Evolutionary conservation across 1,284 basidiomycete species (phyloP).

Genomic region (Ustilago vetiveriae): DNA sequence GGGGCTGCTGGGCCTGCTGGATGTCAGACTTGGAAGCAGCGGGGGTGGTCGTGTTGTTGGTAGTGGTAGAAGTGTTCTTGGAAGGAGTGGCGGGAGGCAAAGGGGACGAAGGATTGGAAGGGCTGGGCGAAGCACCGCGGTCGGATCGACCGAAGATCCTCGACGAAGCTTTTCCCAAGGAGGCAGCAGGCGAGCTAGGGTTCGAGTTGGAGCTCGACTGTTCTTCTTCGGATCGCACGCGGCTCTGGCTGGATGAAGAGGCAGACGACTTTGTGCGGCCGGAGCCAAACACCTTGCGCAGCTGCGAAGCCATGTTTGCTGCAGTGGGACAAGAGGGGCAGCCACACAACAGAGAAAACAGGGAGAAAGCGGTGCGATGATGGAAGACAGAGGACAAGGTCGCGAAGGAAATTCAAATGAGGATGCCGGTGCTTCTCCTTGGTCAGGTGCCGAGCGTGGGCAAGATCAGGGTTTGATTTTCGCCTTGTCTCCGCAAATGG

Average conservation of each 20-base stretch:
- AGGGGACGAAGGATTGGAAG: conserved; percentile 27
- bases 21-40: conserved; percentile 2
- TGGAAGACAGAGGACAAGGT: conserved; percentile 16
- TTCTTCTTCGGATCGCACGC: conserved; percentile 28
- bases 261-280: conserved; percentile 45
- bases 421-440: neutral
- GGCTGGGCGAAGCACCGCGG: conserved; percentile 29
- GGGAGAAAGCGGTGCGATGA: conserved; percentile 9
- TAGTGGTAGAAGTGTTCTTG: conserved; percentile 23
- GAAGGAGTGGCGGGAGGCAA: conserved; percentile 32
- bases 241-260: conserved; percentile 27
- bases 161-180: conserved; percentile 31
- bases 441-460: neutral
- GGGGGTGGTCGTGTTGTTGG: conserved; percentile 3
- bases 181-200: conserved; percentile 33
- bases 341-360: conserved; percentile 4
- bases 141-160: conserved; percentile 34
- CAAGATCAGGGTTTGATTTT: conserved; percentile 2
- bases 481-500: no score
- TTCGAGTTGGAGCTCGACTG: conserved; percentile 24
- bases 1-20: no score
- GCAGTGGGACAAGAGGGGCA: conserved; percentile 1
- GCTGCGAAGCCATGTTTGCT: conserved; percentile 39
- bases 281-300: conserved; percentile 52
- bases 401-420: neutral